phyloP scores from a whole-genome alignment of 768 basidiomycete species.

The Auricularia auricula-judae region DNA sequence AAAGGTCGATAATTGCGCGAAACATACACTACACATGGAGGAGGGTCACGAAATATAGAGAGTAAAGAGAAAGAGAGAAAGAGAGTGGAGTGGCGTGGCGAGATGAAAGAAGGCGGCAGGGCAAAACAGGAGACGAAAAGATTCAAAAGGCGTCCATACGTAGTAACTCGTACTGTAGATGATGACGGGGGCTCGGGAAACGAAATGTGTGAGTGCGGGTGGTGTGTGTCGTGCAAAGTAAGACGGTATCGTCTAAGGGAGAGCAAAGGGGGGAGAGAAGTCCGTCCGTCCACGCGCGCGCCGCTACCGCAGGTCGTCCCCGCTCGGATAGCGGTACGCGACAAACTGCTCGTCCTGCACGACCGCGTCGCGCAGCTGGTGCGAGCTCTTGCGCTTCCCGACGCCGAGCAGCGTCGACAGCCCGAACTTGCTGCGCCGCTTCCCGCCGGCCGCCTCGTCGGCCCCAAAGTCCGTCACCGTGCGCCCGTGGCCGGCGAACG shows the following conservation, averaged over 20 bases:
- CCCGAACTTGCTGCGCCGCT: conserved; percentile 68
- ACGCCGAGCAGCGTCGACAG: conserved; percentile 51
- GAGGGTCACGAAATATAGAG: background rate
- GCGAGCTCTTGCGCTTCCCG: conserved; percentile 25
- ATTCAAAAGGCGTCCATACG: background rate
- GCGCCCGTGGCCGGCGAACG: conserved; percentile 33
- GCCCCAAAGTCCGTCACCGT: conserved; percentile 13
- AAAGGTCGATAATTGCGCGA: background rate
- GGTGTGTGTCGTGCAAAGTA: background rate
- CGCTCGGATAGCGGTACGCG: conserved; percentile 79
- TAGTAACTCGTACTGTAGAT: background rate
- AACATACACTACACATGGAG: background rate
- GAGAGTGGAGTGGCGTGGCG: background rate
- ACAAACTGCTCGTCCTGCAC: conserved; percentile 79
- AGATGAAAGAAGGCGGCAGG: background rate
- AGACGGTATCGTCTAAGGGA: background rate
- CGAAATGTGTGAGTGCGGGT: background rate
- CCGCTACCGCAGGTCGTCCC: conserved; percentile 32
- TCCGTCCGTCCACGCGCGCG: background rate
- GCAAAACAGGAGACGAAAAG: background rate
- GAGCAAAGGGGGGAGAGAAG: background rate
- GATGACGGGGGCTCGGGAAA: background rate
- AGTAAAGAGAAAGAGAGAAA: background rate
- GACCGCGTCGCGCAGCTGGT: conserved; percentile 48
- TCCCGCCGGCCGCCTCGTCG: conserved; percentile 19